phyloP scores from a whole-genome alignment of 164 flowering plant species.

The Umbilicus rupestris region DNA sequence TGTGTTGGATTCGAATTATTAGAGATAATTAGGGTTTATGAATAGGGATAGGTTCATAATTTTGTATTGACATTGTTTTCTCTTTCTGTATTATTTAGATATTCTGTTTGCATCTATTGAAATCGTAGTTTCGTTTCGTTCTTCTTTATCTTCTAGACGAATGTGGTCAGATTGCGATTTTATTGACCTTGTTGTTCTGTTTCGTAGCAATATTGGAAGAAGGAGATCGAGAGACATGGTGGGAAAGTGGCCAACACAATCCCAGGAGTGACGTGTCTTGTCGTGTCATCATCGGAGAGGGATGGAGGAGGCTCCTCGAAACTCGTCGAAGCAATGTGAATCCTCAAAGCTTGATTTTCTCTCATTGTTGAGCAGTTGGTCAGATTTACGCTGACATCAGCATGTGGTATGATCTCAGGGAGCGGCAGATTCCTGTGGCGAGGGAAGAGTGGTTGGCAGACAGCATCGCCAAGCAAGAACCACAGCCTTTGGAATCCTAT shows the following conservation, averaged over 20 bases:
- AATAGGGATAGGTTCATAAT: too few relatives aligned
- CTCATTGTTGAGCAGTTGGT: background rate
- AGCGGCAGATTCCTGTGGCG: constrained; percentile 49
- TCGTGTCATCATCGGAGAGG: constrained; percentile 54
- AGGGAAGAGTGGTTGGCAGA: constrained; percentile 71
- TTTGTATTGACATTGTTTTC: too few relatives aligned
- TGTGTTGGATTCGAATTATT: background rate
- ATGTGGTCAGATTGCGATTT: background rate
- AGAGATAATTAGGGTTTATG: too few relatives aligned
- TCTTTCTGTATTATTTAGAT: too few relatives aligned
- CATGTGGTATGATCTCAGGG: constrained; percentile 22
- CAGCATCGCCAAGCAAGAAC: constrained; percentile 50
- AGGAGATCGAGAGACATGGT: constrained; percentile 56
- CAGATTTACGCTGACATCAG: background rate
- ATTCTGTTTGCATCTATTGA: too few relatives aligned
- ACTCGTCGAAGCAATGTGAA: constrained; percentile 69
- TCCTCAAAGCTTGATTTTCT: background rate
- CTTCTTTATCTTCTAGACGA: too few relatives aligned
- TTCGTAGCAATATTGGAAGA: constrained; percentile 52
- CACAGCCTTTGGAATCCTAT: constrained; percentile 60
- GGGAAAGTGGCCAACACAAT: constrained; percentile 53
- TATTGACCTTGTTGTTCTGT: background rate
- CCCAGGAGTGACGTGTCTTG: constrained; percentile 56
- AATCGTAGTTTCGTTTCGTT: too few relatives aligned
- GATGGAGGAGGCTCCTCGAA: constrained; percentile 69